Evolutionary conservation across 2,329 filamentous ascomycete species (phyloP).

Genomic region (Akanthomyces lecanii): DNA sequence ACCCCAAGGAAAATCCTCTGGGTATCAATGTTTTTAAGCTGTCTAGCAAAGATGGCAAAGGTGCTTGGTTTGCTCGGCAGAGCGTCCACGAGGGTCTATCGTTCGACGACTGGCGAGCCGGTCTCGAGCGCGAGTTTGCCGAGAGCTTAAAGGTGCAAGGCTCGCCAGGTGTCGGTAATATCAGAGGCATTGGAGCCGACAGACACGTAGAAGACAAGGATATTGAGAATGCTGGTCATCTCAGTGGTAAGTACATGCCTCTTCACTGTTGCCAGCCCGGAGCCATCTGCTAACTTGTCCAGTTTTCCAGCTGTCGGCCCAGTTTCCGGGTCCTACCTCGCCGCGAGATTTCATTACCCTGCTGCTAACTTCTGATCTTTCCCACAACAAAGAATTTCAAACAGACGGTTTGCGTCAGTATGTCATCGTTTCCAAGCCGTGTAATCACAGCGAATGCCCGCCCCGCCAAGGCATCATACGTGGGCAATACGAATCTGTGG

Average conservation of each 20-base stretch:
- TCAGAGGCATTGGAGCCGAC: constrained; percentile 83
- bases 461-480: constrained; percentile 70
- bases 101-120: constrained; percentile 73
- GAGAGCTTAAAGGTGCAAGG: constrained; percentile 70
- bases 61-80: constrained; percentile 82
- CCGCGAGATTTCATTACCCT: constrained; percentile 84
- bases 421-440: constrained; percentile 84
- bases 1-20: constrained; percentile 67
- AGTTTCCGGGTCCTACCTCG: constrained; percentile 84
- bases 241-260: constrained; percentile 49
- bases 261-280: constrained; percentile 14
- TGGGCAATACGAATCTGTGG: constrained; percentile 85
- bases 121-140: constrained; percentile 72
- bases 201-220: constrained; percentile 61
- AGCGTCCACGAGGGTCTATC: constrained; percentile 76
- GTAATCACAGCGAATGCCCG: constrained; percentile 69
- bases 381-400: constrained; percentile 32
- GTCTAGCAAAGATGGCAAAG: constrained; percentile 71
- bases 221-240: constrained; percentile 54
- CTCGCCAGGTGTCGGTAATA: constrained; percentile 66
- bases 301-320: constrained; percentile 83
- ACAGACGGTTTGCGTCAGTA: constrained; percentile 59
- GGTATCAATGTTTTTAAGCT: constrained; percentile 78
- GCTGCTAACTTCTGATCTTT: constrained; percentile 62
- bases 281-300: constrained; percentile 22